Percentiles rank a stretch among this genome's conserved stretches.
Conservation (phyloP, 2,329 filamentous ascomycete genomes). For the Beauveria sp. region DNA sequence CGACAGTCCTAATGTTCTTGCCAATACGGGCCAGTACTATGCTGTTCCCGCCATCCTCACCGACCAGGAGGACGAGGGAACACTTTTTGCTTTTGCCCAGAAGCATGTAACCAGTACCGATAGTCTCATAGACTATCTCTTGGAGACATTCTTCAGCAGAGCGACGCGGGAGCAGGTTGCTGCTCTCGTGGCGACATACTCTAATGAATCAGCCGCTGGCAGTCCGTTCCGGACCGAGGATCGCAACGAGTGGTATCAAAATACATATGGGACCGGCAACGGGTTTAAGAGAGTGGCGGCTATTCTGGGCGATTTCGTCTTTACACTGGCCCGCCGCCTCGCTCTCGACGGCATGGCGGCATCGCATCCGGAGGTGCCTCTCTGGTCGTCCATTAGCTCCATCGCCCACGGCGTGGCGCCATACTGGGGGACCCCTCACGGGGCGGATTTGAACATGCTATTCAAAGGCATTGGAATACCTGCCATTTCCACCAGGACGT, state of each 20-base stretch:
- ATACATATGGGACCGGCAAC: not conserved
- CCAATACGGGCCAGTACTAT: slow-evolving; percentile 39
- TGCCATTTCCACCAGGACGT: slow-evolving; percentile 53
- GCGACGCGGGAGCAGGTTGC: slow-evolving; percentile 45
- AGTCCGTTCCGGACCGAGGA: slow-evolving; percentile 64
- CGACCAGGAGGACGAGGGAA: slow-evolving; percentile 75
- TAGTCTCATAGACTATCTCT: slow-evolving; percentile 55
- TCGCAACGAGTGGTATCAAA: slow-evolving; percentile 64
- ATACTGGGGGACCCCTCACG: too few species aligned
- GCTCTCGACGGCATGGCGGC: too few species aligned
- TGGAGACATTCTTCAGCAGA: slow-evolving; percentile 49
- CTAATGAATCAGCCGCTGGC: slow-evolving; percentile 43
- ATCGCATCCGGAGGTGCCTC: too few species aligned
- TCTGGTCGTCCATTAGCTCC: too few species aligned
- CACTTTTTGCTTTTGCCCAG: slow-evolving; percentile 64
- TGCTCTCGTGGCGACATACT: slow-evolving; percentile 55
- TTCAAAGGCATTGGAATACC: slow-evolving; percentile 60
- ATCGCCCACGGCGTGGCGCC: too few species aligned
- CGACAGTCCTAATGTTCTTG: slow-evolving; percentile 54
- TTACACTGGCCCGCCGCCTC: slow-evolving; percentile 38
- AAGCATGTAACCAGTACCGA: slow-evolving; percentile 56
- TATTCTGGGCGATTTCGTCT: slow-evolving; percentile 66
- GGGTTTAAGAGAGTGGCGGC: slow-evolving; percentile 72
- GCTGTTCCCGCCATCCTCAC: slow-evolving; percentile 52
- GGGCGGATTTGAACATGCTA: slow-evolving; percentile 54